Conservation (phyloP, 371 early-diverging fungal genomes). For the Mucor circinelloides region DNA sequence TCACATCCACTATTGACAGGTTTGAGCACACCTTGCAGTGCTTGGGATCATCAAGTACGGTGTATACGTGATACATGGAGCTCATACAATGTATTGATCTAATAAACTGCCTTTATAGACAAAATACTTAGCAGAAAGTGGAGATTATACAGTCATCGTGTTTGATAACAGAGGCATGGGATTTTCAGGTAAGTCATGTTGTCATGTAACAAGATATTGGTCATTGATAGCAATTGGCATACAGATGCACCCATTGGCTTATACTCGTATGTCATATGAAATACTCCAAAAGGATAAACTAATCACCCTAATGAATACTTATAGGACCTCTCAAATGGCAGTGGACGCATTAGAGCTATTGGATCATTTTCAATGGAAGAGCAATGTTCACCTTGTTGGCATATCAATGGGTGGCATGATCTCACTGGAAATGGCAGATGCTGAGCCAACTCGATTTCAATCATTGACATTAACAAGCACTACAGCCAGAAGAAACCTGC, state of each 20-base stretch:
- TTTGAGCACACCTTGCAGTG: conserved; percentile 36
- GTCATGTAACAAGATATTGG: not conserved
- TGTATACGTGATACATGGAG: not conserved
- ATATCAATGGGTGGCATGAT: conserved; percentile 85
- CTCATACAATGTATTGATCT: conserved; percentile 7
- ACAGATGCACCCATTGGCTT: conserved; percentile 31
- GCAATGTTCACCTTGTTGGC: conserved; percentile 67
- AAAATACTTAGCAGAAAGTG: conserved; percentile 56
- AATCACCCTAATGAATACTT: not conserved
- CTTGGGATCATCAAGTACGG: conserved; percentile 44
- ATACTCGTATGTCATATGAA: conserved; percentile 21
- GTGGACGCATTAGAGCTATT: conserved; percentile 64
- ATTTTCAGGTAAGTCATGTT: conserved; percentile 35
- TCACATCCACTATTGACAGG: conserved; percentile 27
- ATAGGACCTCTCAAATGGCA: conserved; percentile 71
- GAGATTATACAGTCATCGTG: conserved; percentile 71
- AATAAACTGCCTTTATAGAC: conserved; percentile 33
- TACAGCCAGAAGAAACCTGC: conserved; percentile 42
- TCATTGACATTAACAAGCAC: conserved; percentile 51
- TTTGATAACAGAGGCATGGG: conserved; percentile 86
- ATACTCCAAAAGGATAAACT: not conserved
- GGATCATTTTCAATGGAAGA: conserved; percentile 66
- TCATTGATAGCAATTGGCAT: not conserved
- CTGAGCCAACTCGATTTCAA: conserved; percentile 35
- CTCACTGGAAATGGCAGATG: conserved; percentile 57